Evolutionary conservation across 495 filamentous ascomycete genomes (phyloP).

Genomic region (Cudoniella acicularis): DNA sequence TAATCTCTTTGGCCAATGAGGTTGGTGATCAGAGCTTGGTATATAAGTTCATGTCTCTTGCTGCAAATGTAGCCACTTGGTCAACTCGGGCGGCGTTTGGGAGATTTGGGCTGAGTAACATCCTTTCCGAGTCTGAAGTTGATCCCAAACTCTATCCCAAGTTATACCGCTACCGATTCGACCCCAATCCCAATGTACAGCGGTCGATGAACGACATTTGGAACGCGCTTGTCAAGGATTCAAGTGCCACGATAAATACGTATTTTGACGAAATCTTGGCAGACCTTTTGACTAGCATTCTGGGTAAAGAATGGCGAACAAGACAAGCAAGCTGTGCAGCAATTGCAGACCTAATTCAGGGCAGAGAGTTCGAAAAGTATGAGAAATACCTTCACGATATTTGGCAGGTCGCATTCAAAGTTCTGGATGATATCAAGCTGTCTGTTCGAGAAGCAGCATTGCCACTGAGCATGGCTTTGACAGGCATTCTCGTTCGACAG

Average conservation of each 20-base stretch:
- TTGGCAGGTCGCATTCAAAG: constrained; percentile 77
- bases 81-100: constrained; percentile 92
- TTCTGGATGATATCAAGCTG: constrained; percentile 91
- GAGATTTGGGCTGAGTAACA: constrained; percentile 84
- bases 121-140: constrained; percentile 82
- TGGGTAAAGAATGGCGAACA: constrained; percentile 88
- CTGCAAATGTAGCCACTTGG: constrained; percentile 93
- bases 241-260: constrained; percentile 62
- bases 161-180: constrained; percentile 88
- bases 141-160: constrained; percentile 95
- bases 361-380: constrained; percentile 70
- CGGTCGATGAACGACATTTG: constrained; percentile 97
- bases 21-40: constrained; percentile 91
- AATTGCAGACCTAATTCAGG: constrained; percentile 79
- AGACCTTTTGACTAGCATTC: constrained; percentile 77
- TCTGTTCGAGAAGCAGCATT: constrained; percentile 79
- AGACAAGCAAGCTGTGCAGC: constrained; percentile 90
- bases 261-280: constrained; percentile 83
- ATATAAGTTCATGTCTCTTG: constrained; percentile 95
- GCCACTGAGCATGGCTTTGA: constrained; percentile 75
- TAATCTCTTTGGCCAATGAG: constrained; percentile 88
- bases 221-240: constrained; percentile 85
- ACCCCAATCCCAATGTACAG: constrained; percentile 88
- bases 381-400: constrained; percentile 80
- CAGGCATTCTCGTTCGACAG: constrained; percentile 74